Percentiles rank a stretch among this genome's conserved stretches.
Evolutionary conservation across 2,329 filamentous ascomycete species (phyloP).

Genomic region (Zasmidium citrigriseum): DNA sequence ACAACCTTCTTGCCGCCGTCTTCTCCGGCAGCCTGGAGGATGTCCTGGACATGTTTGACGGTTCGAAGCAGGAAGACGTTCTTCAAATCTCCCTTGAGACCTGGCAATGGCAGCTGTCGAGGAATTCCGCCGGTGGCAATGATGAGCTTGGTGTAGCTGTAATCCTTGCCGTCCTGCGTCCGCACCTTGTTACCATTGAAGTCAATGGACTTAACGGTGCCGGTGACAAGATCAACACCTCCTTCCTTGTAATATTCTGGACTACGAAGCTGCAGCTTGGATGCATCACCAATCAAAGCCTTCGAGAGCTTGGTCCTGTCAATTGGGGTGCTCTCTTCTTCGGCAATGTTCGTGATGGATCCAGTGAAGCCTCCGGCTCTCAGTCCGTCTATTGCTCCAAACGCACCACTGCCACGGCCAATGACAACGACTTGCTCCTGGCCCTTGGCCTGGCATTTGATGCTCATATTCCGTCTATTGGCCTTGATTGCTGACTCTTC

Average conservation of each 20-base stretch:
- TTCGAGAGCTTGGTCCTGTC: slow-evolving; percentile 96
- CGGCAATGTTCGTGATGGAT: slow-evolving; percentile 77
- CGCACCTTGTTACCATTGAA: slow-evolving; percentile 71
- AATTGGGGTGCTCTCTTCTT: slow-evolving; percentile 77
- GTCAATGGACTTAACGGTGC: slow-evolving; percentile 71
- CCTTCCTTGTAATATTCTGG: slow-evolving; percentile 73
- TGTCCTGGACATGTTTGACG: slow-evolving; percentile 74
- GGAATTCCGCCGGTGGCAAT: slow-evolving; percentile 85
- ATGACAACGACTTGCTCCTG: slow-evolving; percentile 76
- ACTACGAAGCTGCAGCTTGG: slow-evolving; percentile 76
- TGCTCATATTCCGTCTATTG: slow-evolving; percentile 70
- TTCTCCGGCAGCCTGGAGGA: slow-evolving; percentile 74
- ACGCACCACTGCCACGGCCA: slow-evolving; percentile 78
- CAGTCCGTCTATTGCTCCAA: slow-evolving; percentile 80
- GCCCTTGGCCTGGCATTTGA: slow-evolving; percentile 65
- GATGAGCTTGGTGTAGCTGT: slow-evolving; percentile 82
- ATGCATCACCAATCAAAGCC: slow-evolving; percentile 77
- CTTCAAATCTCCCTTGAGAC: slow-evolving; percentile 75
- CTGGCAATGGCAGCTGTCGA: slow-evolving; percentile 72
- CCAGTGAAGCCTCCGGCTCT: slow-evolving; percentile 80
- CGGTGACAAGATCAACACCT: slow-evolving; percentile 55
- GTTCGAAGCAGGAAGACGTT: slow-evolving; percentile 86
- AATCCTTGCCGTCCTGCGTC: slow-evolving; percentile 72
- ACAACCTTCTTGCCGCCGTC: slow-evolving; percentile 89
- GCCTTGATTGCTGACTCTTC: slow-evolving; percentile 77